Conservation (phyloP, 2,329 filamentous ascomycete species). For the Leptographium lundbergii region DNA sequence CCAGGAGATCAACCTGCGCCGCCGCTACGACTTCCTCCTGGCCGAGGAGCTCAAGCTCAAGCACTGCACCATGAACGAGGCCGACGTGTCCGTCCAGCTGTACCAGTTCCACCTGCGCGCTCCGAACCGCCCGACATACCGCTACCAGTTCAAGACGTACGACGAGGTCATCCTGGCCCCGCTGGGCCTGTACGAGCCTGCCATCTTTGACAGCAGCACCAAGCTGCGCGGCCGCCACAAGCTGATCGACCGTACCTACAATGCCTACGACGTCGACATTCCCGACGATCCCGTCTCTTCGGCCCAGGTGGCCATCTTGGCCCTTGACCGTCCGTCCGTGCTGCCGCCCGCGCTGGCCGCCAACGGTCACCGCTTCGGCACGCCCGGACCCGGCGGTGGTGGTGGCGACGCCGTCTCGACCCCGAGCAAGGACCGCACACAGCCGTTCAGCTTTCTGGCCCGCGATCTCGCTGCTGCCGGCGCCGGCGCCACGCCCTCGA, state of each 20-base stretch:
- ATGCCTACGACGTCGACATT: constrained; percentile 77
- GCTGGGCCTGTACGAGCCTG: constrained; percentile 86
- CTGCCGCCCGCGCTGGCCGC: constrained; percentile 26
- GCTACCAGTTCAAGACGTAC: constrained; percentile 94
- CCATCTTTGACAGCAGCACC: constrained; percentile 68
- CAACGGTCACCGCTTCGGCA: constrained; percentile 25
- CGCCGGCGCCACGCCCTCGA: constrained; percentile 67
- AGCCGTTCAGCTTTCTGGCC: constrained; percentile 56
- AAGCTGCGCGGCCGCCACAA: constrained; percentile 73
- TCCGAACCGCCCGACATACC: constrained; percentile 76
- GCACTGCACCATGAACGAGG: constrained; percentile 82
- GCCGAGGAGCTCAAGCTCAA: constrained; percentile 94
- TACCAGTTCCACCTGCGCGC: constrained; percentile 85
- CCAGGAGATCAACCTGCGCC: constrained; percentile 78
- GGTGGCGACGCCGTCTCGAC: constrained; percentile 29
- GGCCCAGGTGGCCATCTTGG: constrained; percentile 61
- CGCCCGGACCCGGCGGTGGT: constrained; percentile 18
- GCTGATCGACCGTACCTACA: constrained; percentile 76
- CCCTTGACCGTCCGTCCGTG: constrained; percentile 47
- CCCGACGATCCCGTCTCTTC: constrained; percentile 82
- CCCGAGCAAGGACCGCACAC: constrained; percentile 49
- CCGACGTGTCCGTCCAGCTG: constrained; percentile 76
- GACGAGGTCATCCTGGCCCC: constrained; percentile 91
- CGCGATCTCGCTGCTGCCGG: constrained; percentile 56
- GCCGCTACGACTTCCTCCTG: constrained; percentile 82